These are phyloP conservation scores for Cladosporium sp. DNA, from an alignment of 2,329 filamentous ascomycete species.

Conservation along the genomic window DNA sequence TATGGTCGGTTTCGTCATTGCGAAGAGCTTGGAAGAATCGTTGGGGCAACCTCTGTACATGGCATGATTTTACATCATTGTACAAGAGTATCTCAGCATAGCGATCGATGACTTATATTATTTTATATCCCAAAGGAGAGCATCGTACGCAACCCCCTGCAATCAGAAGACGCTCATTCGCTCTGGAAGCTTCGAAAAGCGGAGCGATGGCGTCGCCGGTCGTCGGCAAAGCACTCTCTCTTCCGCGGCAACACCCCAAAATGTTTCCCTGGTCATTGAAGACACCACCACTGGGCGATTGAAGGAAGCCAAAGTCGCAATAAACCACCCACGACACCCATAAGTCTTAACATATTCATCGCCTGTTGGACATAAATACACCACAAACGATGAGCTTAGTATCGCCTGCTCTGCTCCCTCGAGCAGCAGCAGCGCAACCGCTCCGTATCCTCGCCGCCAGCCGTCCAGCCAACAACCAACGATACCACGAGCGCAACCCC, in stretches of 20 bases:
- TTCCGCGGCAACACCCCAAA: conserved; percentile 7
- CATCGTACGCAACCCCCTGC: background rate
- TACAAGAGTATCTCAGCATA: no score
- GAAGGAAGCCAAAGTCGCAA: background rate
- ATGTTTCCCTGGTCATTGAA: conserved; percentile 7
- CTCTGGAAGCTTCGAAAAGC: conserved; percentile 9
- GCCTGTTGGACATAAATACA: background rate
- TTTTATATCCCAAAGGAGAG: background rate
- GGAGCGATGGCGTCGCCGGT: conserved; percentile 1
- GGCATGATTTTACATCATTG: no score
- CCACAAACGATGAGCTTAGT: conserved; percentile 31
- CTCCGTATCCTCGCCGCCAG: conserved; percentile 31
- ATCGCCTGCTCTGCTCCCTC: conserved; percentile 31
- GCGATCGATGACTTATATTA: no score
- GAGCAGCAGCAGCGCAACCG: conserved; percentile 30
- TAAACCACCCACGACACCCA: background rate
- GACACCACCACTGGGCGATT: background rate
- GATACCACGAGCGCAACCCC: conserved; percentile 8
- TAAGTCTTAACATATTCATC: background rate
- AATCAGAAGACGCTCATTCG: conserved; percentile 9
- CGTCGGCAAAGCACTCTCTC: conserved; percentile 6
- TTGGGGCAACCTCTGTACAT: no score
- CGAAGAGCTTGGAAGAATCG: no score
- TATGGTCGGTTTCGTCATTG: no score
- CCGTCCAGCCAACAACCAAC: conserved; percentile 17